A percentile compares a stretch with the other conserved stretches of the same genome.
Conservation (phyloP, 257 asterid species). For the Marsdenia floribunda region DNA sequence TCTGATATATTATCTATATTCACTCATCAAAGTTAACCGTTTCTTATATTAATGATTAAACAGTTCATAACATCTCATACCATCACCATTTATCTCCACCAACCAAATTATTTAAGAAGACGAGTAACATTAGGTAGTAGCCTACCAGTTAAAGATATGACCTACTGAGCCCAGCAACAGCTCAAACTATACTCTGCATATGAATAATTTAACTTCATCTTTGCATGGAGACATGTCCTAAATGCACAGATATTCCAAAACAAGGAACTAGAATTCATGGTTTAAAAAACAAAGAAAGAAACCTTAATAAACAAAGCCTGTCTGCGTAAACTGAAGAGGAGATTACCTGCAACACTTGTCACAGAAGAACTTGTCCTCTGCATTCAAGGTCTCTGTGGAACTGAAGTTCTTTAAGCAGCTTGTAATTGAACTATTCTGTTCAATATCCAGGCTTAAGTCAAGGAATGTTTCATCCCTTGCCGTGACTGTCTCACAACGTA, state of each 20-base stretch:
- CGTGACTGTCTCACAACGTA: constrained; percentile 88
- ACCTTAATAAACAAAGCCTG: neutral
- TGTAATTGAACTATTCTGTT: constrained; percentile 90
- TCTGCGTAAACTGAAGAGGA: constrained; percentile 6
- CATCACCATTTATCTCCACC: neutral
- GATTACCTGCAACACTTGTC: constrained; percentile 86
- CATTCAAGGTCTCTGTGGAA: constrained; percentile 86
- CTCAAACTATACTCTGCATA: neutral
- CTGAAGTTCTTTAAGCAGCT: constrained; percentile 95
- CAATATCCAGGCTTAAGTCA: constrained; percentile 89
- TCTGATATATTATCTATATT: neutral
- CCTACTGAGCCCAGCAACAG: neutral
- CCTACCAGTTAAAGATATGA: neutral
- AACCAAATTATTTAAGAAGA: neutral
- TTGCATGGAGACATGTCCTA: neutral
- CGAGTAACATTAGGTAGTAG: neutral
- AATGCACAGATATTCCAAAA: neutral
- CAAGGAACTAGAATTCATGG: neutral
- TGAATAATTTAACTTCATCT: neutral
- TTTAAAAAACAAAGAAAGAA: neutral
- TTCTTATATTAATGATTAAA: neutral
- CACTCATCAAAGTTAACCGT: neutral
- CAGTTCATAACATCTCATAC: neutral
- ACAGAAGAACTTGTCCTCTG: constrained; percentile 82
- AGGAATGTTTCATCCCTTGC: constrained; percentile 91